These are phyloP conservation scores for Osmanthus fragrans DNA, from an alignment of 257 asterid species.

Conservation along the genomic window DNA sequence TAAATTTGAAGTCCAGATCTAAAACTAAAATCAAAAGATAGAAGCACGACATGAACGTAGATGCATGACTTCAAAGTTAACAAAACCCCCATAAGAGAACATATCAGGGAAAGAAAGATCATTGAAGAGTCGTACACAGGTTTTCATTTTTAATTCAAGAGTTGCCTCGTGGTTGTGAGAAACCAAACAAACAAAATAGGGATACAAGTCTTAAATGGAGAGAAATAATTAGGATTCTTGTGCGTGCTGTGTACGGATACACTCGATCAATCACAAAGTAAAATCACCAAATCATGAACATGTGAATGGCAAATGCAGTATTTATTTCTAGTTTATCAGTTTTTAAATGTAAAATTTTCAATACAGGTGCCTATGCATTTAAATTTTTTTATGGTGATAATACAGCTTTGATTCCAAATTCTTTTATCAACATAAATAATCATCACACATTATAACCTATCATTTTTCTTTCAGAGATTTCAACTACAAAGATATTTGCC, in stretches of 20 bases:
- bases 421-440: not conserved
- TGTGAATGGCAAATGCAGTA: not conserved
- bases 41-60: not conserved
- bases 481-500: not conserved
- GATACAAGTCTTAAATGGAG: not conserved
- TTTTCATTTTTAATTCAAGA: not conserved
- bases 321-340: not conserved
- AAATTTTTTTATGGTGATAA: not conserved
- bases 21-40: not conserved
- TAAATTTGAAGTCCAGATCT: slow-evolving; percentile 1
- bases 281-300: not conserved
- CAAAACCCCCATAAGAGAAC: slow-evolving; percentile 3
- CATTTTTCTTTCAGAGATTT: not conserved
- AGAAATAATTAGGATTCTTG: not conserved
- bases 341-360: not conserved
- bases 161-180: not conserved
- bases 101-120: not conserved
- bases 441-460: not conserved
- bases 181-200: not conserved
- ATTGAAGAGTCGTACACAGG: not conserved
- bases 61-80: not conserved
- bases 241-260: not conserved
- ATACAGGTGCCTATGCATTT: not conserved
- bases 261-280: not conserved
- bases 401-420: not conserved